Base-by-base conservation (phyloP, 1,284 basidiomycete species). In the Naganishia liquefaciens region DNA sequence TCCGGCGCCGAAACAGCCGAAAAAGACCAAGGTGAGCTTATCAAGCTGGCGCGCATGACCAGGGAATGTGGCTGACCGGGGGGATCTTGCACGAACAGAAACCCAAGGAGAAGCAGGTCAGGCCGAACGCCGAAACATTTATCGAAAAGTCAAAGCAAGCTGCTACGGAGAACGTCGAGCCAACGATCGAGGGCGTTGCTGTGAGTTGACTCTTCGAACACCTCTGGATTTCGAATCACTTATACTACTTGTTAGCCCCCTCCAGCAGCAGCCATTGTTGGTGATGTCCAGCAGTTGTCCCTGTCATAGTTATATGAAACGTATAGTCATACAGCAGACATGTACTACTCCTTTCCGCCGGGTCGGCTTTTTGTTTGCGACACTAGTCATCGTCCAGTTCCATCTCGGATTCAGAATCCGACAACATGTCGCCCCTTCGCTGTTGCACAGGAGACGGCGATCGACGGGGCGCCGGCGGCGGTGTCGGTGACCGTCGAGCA, bases 21-120 rank as follows among this genome's bases (percentile, higher is more conserved):
- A 68, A 58, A 63, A 68, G 53, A 55, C 43, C 43, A 68, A 67
- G 66, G 66, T 61, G 43, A 44, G 63, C 9, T 23, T 25, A 28
- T 13, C 9, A 5, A 11, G 7, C 5, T 15, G 30, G 15, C 28
- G 23, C 7, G 17, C 9, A 15, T 15, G 46, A 3, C 13, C 23
- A 3, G 39, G 10, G 2, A 39, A 3, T n/a, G 23, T 11, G 37
- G 28, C 21, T 28, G 23, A 17, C 10, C 3, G 9, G 2, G 2
- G n/a, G n/a, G n/a, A n/a, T n/a, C n/a, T 11, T 0, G 23, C 47
- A 65, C 55, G 64, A 51, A 53, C 60, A 65, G 64, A 54, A 62
- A 28, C 57, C 57, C 30, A 51, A 61, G 55, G 55, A 49, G 28
- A 54, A 44, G 44, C 43, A 66, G 37, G 27, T 47, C n/a, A 54